phyloP scores from a whole-genome alignment of 192 early-diverging fungal species.

The Coemansia sp. region DNA sequence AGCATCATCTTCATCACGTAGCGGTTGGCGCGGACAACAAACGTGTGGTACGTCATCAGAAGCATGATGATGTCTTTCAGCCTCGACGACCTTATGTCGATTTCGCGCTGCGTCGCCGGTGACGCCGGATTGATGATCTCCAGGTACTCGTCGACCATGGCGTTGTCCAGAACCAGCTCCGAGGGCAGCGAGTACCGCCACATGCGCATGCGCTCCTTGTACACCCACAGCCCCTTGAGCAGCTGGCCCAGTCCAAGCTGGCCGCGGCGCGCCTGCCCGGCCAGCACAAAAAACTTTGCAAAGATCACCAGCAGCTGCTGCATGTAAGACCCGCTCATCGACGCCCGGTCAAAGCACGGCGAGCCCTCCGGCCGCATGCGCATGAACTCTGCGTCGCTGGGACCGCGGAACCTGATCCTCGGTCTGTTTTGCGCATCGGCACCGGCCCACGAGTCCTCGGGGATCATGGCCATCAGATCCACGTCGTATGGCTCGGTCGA shows the following conservation, averaged over 20 bases:
- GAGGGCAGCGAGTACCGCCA: conserved; percentile 40
- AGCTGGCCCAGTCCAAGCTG: conserved; percentile 18
- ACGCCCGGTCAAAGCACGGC: conserved; percentile 36
- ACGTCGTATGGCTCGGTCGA: conserved; percentile 22
- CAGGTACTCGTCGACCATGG: conserved; percentile 34
- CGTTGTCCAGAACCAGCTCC: conserved; percentile 25
- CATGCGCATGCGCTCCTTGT: conserved; percentile 42
- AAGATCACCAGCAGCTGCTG: conserved; percentile 45
- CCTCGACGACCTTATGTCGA: conserved; percentile 34
- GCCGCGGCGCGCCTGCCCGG: conserved; percentile 21
- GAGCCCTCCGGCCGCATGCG: conserved; percentile 28
- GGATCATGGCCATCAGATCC: conserved; percentile 46
- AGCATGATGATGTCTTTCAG: conserved; percentile 41
- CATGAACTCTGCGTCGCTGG: conserved; percentile 41
- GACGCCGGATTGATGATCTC: conserved; percentile 27
- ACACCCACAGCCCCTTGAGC: conserved; percentile 39
- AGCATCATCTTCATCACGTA: conserved; percentile 49
- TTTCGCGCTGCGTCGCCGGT: conserved; percentile 23
- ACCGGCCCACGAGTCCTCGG: conserved; percentile 23
- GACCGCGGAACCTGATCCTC: conserved; percentile 31
- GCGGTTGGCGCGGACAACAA: conserved; percentile 43
- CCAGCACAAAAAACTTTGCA: conserved; percentile 21
- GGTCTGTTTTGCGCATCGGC: conserved; percentile 7
- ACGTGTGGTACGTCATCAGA: conserved; percentile 43
- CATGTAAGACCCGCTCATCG: conserved; percentile 20